These are phyloP conservation scores for Zopfochytrium polystomum DNA, from an alignment of 371 early-diverging fungal genomes.

Conservation along the genomic window DNA sequence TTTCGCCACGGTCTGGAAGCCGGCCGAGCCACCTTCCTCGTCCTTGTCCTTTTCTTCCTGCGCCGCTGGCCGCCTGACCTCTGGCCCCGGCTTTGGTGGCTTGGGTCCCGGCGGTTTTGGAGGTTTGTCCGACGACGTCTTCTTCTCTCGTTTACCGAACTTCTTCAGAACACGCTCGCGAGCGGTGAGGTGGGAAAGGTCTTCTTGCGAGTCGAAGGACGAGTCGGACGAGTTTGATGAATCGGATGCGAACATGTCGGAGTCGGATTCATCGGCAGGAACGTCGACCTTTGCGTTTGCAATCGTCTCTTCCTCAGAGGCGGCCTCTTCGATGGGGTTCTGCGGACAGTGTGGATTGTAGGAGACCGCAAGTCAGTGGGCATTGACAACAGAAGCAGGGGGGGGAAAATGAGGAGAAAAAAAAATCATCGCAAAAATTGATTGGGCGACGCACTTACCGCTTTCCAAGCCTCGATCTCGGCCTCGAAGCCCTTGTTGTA, in stretches of 20 bases:
- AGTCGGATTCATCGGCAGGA: constrained; percentile 15
- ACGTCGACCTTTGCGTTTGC: constrained; percentile 21
- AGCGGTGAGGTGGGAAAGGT: constrained; percentile 12
- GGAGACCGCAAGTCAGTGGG: not conserved
- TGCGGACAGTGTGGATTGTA: constrained; percentile 4
- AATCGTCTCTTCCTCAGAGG: constrained; percentile 41
- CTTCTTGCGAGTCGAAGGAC: constrained; percentile 26
- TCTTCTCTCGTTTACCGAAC: constrained; percentile 21
- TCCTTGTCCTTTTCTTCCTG: constrained; percentile 28
- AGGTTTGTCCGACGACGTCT: constrained; percentile 22
- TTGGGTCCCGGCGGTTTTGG: constrained; percentile 6
- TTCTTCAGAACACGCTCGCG: constrained; percentile 17
- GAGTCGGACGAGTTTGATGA: not conserved
- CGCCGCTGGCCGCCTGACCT: no score
- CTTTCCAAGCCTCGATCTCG: constrained; percentile 68
- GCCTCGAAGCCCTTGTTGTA: constrained; percentile 72
- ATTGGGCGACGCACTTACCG: no score
- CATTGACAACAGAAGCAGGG: not conserved
- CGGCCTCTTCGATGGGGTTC: constrained; percentile 42
- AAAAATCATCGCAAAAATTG: no score
- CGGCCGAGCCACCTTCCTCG: constrained; percentile 49
- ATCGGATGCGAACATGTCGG: constrained; percentile 14
- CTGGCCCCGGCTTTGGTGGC: constrained; percentile 11
- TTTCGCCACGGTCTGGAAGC: constrained; percentile 85
- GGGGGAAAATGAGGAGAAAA: constrained; percentile 2